Base-by-base conservation (phyloP, 805 yeast species). In the Saccharomycopsis oosterbeekiorum region DNA sequence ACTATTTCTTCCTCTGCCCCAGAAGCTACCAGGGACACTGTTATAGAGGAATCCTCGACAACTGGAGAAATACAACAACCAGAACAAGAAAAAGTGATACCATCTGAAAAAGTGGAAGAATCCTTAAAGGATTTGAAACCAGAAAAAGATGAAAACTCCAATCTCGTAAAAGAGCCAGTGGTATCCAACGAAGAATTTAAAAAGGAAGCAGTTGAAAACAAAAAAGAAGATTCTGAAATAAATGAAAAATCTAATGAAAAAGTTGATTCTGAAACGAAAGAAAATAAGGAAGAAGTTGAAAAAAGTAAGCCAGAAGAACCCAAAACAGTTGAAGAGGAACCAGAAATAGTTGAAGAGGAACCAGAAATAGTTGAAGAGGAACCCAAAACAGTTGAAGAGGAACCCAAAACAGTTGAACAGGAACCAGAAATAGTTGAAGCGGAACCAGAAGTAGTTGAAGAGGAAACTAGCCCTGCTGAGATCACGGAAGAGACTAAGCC, bases 1-100 rank as follows among this genome's bases (percentile, higher is more conserved):
- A 26, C 37, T 51, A 17, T 58, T 34, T 8, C 60, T 40, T 41
- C 56, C 34, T 41, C 59, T 2, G 59, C 55, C 15, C 60, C 21
- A 17, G 51, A 56, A 17, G 47, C 19, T 17, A 26, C 36, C 9
- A 40, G 55, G n/a, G 41, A 55, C 24, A 14, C 59, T 8, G 29
- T 11, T 14, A 55, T 34, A 12, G 34, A 34, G 12, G 37, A 34
- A 50, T 4, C 55, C 12, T 60, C 39, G 17, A 53, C 24, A 8
- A 17, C 19, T 4, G 34, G 50, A 15, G 53, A 54, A 12, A 51
- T 26, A n/a, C 39, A 39, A 59, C 54, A 57, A 58, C 17, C 59
- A 60, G 42, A 62, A 43, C 6, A n/a, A 12, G 17, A 56, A 64
- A 17, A 63, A 62, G n/a, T 65, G 59, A 39, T n/a, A 57, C 10